Conservation (phyloP, 2,329 filamentous ascomycete genomes). For the Diaporthe sp. region DNA sequence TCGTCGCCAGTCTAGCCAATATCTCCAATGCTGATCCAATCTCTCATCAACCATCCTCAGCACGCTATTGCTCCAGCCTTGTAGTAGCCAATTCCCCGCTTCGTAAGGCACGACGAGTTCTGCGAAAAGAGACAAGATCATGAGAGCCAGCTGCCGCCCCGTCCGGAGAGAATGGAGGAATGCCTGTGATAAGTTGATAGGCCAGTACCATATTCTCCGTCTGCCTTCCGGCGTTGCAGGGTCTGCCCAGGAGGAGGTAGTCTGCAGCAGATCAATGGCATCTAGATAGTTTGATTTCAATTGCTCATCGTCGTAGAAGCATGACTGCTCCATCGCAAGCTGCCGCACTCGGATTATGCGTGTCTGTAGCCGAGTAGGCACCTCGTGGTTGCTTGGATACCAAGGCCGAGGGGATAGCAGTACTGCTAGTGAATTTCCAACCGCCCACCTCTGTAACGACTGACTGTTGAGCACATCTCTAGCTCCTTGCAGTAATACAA, state of each 20-base stretch:
- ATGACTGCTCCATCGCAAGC: not conserved
- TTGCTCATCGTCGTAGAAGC: not conserved
- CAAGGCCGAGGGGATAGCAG: not conserved
- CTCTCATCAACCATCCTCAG: not conserved
- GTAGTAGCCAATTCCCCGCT: not conserved
- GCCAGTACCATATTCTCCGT: conserved; percentile 1
- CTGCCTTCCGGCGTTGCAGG: not conserved
- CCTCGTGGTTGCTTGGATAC: not conserved
- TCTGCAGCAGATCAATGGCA: not conserved
- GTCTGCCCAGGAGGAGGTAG: not conserved
- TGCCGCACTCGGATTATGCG: not conserved
- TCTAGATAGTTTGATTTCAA: not conserved
- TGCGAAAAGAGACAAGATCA: conserved; percentile 2
- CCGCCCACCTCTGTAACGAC: not conserved
- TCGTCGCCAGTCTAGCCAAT: not conserved
- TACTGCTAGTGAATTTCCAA: not conserved
- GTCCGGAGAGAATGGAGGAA: conserved; percentile 1
- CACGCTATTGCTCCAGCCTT: not conserved
- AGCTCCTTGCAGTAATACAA: not conserved
- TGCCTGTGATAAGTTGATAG: not conserved
- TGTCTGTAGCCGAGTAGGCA: not conserved
- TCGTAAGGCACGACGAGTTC: not conserved
- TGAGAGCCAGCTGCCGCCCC: not conserved
- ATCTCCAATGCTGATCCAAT: not conserved
- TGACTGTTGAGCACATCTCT: not conserved